These are phyloP conservation scores for Diaporthe sp. DNA, from an alignment of 2,329 filamentous ascomycete genomes.

Conservation along the genomic window DNA sequence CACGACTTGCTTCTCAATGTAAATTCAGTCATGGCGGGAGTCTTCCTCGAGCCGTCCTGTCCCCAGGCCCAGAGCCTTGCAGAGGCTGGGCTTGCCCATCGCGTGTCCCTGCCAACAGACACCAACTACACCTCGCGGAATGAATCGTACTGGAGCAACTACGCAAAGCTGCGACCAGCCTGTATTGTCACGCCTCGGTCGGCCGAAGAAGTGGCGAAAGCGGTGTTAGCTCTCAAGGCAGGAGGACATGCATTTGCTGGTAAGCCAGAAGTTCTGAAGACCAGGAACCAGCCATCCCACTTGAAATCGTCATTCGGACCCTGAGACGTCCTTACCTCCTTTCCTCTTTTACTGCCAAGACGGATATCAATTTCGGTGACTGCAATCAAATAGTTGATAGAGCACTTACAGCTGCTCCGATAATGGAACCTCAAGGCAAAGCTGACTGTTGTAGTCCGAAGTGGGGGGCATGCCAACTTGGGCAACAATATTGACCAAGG, in stretches of 20 bases:
- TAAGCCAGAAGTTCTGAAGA: not conserved
- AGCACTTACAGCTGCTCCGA: not conserved
- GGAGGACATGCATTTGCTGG: not conserved
- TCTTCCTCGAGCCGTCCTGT: not conserved
- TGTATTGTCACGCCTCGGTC: constrained; percentile 10
- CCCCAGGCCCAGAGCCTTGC: not conserved
- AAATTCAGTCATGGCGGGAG: not conserved
- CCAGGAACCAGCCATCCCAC: not conserved
- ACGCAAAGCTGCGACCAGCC: not conserved
- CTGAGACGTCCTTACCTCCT: not conserved
- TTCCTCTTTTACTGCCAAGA: not conserved
- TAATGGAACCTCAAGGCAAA: not conserved
- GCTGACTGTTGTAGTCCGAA: constrained; percentile 7
- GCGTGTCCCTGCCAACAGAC: not conserved
- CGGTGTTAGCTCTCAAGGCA: not conserved
- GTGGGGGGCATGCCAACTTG: not conserved
- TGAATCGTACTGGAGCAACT: not conserved
- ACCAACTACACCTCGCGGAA: not conserved
- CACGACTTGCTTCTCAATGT: not conserved
- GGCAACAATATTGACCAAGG: not conserved
- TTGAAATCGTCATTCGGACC: too few relatives aligned
- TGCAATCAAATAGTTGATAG: not conserved
- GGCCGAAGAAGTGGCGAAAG: constrained; percentile 5
- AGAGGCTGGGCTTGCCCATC: not conserved
- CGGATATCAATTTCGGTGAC: too few relatives aligned